Percentiles rank a stretch among this genome's conserved stretches.
These are phyloP conservation scores for Colletotrichum magnum DNA, from an alignment of 2,329 filamentous ascomycete species.

Conservation along the genomic window DNA sequence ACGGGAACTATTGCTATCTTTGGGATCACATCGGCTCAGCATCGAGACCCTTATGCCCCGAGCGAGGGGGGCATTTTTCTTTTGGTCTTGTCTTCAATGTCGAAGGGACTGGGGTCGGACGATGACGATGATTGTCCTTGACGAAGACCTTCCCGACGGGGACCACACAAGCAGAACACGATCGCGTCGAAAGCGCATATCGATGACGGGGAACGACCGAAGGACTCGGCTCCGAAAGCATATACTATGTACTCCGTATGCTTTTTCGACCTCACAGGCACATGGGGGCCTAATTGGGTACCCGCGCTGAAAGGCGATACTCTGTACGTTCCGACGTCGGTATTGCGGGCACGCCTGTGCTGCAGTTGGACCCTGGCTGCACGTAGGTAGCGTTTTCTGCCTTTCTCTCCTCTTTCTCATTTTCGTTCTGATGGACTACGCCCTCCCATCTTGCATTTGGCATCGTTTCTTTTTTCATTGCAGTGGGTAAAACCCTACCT, in stretches of 20 bases:
- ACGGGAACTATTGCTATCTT: constrained; percentile 19
- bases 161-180: not conserved
- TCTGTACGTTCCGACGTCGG: constrained; percentile 27
- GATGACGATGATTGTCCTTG: constrained; percentile 4
- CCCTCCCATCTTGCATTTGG: constrained; percentile 1
- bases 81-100: constrained; percentile 30
- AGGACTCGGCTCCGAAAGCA: not conserved
- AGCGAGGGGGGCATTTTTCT: constrained; percentile 1
- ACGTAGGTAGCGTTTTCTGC: too few relatives aligned
- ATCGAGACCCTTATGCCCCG: constrained; percentile 17
- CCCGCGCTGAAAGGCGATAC: not conserved
- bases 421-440: constrained; percentile 1
- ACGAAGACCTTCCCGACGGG: constrained; percentile 9
- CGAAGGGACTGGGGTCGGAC: constrained; percentile 14
- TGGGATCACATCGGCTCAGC: constrained; percentile 6
- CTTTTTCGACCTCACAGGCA: constrained; percentile 18
- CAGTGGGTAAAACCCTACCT: not conserved
- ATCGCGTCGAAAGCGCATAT: not conserved
- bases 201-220: not conserved
- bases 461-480: constrained; percentile 6
- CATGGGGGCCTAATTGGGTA: constrained; percentile 1
- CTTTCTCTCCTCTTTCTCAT: too few relatives aligned
- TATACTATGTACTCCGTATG: not conserved
- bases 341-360: not conserved
- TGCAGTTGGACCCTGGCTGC: constrained; percentile 12